Conservation (phyloP, 805 yeast genomes). For the Saturnispora silvae region DNA sequence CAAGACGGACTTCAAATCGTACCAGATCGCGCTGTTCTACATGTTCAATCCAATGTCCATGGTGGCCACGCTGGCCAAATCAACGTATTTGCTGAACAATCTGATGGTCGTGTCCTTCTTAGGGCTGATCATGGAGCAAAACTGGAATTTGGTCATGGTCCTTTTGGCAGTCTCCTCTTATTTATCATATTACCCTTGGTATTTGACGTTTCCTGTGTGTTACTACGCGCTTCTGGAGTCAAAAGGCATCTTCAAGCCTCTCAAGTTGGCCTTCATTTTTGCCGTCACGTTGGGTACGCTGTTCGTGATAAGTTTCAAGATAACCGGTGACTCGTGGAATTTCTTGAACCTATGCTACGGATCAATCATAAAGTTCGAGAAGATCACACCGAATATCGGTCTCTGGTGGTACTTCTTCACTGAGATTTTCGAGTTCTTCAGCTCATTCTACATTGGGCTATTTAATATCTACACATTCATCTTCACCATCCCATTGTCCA, state of each 20-base stretch:
- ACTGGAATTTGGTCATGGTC: conserved; percentile 35
- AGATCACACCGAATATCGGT: conserved; percentile 83
- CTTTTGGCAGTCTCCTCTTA: conserved; percentile 54
- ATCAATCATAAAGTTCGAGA: conserved; percentile 46
- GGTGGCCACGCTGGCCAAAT: conserved; percentile 55
- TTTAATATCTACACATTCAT: conserved; percentile 67
- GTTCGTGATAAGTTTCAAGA: conserved; percentile 28
- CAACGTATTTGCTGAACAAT: conserved; percentile 54
- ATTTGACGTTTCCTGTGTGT: conserved; percentile 48
- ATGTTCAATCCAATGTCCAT: conserved; percentile 75
- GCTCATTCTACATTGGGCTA: conserved; percentile 70
- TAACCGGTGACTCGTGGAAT: conserved; percentile 29
- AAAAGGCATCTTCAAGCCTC: conserved; percentile 1
- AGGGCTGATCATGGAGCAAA: conserved; percentile 32
- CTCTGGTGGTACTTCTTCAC: conserved; percentile 98
- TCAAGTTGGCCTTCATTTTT: conserved; percentile 24
- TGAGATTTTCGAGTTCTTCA: conserved; percentile 86
- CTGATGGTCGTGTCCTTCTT: conserved; percentile 40
- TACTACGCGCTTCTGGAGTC: conserved; percentile 17
- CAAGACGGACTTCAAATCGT: conserved; percentile 12
- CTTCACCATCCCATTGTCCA: conserved; percentile 63
- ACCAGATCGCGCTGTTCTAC: conserved; percentile 37
- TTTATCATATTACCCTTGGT: conserved; percentile 52
- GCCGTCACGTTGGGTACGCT: conserved; percentile 21
- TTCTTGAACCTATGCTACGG: conserved; percentile 50